phyloP scores from a whole-genome alignment of 2,329 filamentous ascomycete species.

The Fusarium dimerum region DNA sequence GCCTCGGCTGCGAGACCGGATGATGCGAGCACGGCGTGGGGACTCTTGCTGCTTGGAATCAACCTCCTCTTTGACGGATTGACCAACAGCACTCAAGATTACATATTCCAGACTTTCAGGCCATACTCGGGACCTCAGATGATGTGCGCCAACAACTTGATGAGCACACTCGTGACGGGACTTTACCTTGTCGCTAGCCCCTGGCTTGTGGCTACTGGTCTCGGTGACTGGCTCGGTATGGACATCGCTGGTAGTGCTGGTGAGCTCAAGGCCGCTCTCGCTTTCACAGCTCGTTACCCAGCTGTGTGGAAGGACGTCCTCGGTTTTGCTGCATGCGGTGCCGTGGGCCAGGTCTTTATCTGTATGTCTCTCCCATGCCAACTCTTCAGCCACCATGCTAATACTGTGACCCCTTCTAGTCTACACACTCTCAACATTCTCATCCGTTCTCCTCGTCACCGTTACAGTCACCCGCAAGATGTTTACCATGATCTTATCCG shows the following conservation, averaged over 20 bases:
- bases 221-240: constrained; percentile 68
- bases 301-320: constrained; percentile 84
- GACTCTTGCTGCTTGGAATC: constrained; percentile 78
- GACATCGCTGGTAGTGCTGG: constrained; percentile 65
- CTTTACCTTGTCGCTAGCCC: constrained; percentile 77
- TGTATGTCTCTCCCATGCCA: constrained; percentile 51
- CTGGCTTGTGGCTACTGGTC: constrained; percentile 68
- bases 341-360: constrained; percentile 94
- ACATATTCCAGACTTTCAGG: constrained; percentile 80
- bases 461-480: constrained; percentile 98
- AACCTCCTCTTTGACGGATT: constrained; percentile 95
- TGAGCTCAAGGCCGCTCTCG: constrained; percentile 77
- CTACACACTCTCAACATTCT: constrained; percentile 91
- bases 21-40: constrained; percentile 69
- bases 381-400: constrained; percentile 10
- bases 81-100: constrained; percentile 95
- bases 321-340: constrained; percentile 86
- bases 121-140: constrained; percentile 92
- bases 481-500: constrained; percentile 97
- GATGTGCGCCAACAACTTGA: constrained; percentile 97
- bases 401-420: constrained; percentile 46
- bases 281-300: constrained; percentile 79
- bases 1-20: constrained; percentile 38
- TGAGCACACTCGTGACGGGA: constrained; percentile 76
- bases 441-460: constrained; percentile 87